These are phyloP conservation scores for Botrytis galanthina DNA, from an alignment of 2,329 filamentous ascomycete genomes.

Conservation along the genomic window DNA sequence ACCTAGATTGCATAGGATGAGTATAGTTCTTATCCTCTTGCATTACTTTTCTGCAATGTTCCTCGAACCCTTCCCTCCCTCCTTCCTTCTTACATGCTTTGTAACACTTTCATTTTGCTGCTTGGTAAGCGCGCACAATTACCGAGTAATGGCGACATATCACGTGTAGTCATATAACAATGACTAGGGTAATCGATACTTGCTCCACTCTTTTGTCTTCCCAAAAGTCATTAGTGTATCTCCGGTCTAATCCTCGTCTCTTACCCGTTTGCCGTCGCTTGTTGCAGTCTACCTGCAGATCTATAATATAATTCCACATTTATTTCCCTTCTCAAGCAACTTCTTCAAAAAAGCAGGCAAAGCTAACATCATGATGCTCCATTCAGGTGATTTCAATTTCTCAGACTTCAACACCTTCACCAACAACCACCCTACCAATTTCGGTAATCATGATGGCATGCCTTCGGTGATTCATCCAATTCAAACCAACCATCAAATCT, in stretches of 20 bases:
- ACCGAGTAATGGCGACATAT: constrained; percentile 31
- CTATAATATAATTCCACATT: constrained; percentile 16
- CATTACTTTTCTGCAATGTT: constrained; percentile 11
- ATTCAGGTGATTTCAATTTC: constrained; percentile 37
- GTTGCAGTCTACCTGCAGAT: constrained; percentile 10
- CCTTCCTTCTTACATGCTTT: background rate
- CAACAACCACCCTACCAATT: constrained; percentile 23
- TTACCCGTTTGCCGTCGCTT: constrained; percentile 13
- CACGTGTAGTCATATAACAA: constrained; percentile 30
- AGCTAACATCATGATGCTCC: constrained; percentile 34
- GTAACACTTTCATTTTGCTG: background rate
- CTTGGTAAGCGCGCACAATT: constrained; percentile 21
- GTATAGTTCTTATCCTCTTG: constrained; percentile 14
- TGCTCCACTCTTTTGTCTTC: constrained; percentile 13
- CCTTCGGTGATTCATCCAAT: constrained; percentile 25
- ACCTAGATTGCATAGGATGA: background rate
- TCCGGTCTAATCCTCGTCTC: constrained; percentile 12
- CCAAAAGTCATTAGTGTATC: constrained; percentile 13
- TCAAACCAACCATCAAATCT: constrained; percentile 26
- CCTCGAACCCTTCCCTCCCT: background rate
- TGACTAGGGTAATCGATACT: background rate
- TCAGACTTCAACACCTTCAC: constrained; percentile 36
- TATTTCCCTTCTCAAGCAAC: constrained; percentile 13
- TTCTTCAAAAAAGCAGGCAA: constrained; percentile 25
- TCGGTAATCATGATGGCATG: constrained; percentile 22